Conservation (phyloP, 495 filamentous ascomycete genomes). For the Pyronema domesticum region DNA sequence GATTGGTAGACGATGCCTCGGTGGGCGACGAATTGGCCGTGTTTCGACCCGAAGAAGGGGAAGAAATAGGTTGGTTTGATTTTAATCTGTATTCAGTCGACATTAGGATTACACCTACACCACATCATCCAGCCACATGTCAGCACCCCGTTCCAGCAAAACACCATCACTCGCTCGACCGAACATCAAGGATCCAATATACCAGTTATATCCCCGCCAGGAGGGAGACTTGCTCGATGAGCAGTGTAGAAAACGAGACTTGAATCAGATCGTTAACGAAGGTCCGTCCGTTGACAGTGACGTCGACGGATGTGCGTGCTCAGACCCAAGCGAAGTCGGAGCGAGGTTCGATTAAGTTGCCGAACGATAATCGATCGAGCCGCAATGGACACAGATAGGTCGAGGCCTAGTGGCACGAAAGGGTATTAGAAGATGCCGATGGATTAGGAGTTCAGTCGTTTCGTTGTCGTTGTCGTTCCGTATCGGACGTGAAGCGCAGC, state of each 20-base stretch:
- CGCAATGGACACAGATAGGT: too few species aligned
- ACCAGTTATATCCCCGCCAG: conserved; percentile 7
- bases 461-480: too few species aligned
- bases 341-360: too few species aligned
- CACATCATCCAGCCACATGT: neutral
- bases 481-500: too few species aligned
- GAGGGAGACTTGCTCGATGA: conserved; percentile 7
- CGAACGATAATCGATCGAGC: too few species aligned
- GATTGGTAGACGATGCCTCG: conserved; percentile 51
- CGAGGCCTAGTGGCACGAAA: too few species aligned
- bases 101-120: conserved; percentile 64
- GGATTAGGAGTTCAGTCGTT: too few species aligned
- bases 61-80: conserved; percentile 52
- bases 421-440: too few species aligned
- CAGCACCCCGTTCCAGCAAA: neutral
- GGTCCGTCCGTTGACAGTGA: too few species aligned
- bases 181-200: neutral
- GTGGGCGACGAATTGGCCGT: conserved; percentile 75
- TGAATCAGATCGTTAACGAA: neutral
- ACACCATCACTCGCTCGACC: too few species aligned
- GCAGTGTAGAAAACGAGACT: neutral
- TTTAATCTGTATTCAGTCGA: conserved; percentile 61
- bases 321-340: too few species aligned
- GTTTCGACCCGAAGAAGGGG: conserved; percentile 40
- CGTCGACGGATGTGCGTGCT: too few species aligned